These are phyloP conservation scores for Cucurbita maxima DNA, from an alignment of 306 rosid species.

Conservation along the genomic window DNA sequence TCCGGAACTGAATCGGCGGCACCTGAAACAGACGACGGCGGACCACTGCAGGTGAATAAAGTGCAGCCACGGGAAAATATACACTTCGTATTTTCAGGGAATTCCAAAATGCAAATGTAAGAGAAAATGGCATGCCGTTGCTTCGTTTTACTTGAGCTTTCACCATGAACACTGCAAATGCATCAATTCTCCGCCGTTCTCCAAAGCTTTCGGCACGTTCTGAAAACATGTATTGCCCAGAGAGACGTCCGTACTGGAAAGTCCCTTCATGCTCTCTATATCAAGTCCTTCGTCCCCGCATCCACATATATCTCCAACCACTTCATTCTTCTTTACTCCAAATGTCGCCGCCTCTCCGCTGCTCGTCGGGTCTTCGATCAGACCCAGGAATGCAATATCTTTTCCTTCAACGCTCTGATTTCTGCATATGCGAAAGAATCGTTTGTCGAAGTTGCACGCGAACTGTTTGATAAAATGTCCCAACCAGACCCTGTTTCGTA, in stretches of 20 bases:
- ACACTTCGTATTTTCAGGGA: not conserved
- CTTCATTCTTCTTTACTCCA: slow-evolving; percentile 40
- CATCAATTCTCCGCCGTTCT: not conserved
- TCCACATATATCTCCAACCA: slow-evolving; percentile 42
- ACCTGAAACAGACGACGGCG: not conserved
- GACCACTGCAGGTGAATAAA: too few relatives aligned
- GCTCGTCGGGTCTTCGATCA: slow-evolving; percentile 21
- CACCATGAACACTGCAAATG: not conserved
- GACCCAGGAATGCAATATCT: slow-evolving; percentile 25
- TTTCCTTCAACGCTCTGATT: slow-evolving; percentile 32
- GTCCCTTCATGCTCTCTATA: slow-evolving; percentile 2
- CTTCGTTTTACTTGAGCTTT: not conserved
- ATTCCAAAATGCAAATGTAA: not conserved
- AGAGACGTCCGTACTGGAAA: slow-evolving; percentile 2
- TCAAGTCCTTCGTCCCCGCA: not conserved
- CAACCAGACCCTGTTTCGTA: not conserved
- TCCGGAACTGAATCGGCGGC: not conserved
- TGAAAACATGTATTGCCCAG: not conserved
- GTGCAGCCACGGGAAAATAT: not conserved
- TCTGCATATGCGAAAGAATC: slow-evolving; percentile 19
- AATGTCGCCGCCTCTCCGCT: slow-evolving; percentile 21
- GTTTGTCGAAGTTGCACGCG: not conserved
- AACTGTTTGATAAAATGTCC: slow-evolving; percentile 3
- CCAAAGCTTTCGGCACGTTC: not conserved
- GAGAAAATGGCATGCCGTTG: not conserved